Conservation (phyloP, 371 early-diverging fungal species). For the Syncephalastrum sp. region DNA sequence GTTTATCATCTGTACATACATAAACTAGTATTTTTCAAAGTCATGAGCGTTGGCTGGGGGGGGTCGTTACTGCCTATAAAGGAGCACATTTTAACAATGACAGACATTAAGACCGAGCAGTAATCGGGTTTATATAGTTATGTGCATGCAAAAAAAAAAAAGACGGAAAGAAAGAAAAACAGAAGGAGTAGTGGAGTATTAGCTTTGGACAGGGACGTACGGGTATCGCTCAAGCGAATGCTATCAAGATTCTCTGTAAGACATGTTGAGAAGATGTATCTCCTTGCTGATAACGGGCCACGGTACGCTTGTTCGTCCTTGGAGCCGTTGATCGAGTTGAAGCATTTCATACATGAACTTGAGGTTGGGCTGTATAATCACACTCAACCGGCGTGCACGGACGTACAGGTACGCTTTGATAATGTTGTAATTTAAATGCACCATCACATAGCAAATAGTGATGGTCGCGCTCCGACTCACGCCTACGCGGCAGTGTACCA, state of each 20-base stretch:
- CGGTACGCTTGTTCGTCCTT: conserved; percentile 22
- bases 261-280: conserved; percentile 36
- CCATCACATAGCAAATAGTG: conserved; percentile 67
- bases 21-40: too few relatives aligned
- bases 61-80: too few relatives aligned
- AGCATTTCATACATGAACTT: conserved; percentile 69
- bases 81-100: too few relatives aligned
- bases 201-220: too few relatives aligned
- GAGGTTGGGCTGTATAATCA: conserved; percentile 71
- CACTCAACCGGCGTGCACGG: conserved; percentile 63
- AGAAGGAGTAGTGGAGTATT: too few relatives aligned
- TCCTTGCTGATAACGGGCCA: conserved; percentile 44
- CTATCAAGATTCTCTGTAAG: conserved; percentile 29
- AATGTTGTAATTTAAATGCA: conserved; percentile 46
- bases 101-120: too few relatives aligned
- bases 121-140: too few relatives aligned
- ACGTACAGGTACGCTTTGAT: conserved; percentile 63
- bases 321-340: conserved; percentile 55
- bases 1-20: too few relatives aligned
- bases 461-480: conserved; percentile 68
- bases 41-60: too few relatives aligned
- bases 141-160: too few relatives aligned
- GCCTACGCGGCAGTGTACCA: conserved; percentile 70
- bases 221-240: conserved; percentile 2
- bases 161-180: too few relatives aligned